A percentile compares a stretch with the other conserved stretches of the same genome.
These are phyloP conservation scores for Lentinus brumalis DNA, from an alignment of 768 basidiomycete species.

Conservation along the genomic window DNA sequence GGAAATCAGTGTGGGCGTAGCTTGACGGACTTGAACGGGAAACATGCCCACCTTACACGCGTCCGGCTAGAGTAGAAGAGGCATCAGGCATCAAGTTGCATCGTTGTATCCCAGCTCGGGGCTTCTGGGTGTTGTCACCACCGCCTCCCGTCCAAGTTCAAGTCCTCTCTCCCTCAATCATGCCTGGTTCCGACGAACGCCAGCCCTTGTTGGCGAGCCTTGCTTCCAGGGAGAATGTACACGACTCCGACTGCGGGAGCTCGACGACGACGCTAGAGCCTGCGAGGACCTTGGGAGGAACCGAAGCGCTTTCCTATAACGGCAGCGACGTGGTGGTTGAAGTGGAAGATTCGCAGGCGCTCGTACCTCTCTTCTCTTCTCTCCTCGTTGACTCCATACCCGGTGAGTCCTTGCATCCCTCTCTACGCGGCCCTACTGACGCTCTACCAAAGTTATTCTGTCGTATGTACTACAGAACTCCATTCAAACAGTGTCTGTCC, in stretches of 20 bases:
- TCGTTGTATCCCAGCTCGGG: not conserved
- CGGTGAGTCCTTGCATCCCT: conserved; percentile 37
- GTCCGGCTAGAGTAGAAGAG: not conserved
- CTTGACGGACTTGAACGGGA: not conserved
- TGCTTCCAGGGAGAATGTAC: not conserved
- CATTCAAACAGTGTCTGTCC: conserved; percentile 63
- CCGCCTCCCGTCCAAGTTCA: not conserved
- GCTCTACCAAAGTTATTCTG: conserved; percentile 50
- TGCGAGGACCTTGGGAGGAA: conserved; percentile 10
- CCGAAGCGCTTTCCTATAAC: conserved; percentile 19
- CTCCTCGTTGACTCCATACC: conserved; percentile 61
- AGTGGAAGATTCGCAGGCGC: conserved; percentile 4
- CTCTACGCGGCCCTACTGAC: not conserved
- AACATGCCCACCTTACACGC: not conserved
- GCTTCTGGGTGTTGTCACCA: no score
- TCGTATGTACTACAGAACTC: conserved; percentile 78
- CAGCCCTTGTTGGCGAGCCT: conserved; percentile 20
- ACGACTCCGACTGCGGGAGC: conserved; percentile 1
- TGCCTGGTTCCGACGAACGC: conserved; percentile 14
- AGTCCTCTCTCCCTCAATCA: not conserved
- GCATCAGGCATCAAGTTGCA: not conserved
- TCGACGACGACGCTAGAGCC: conserved; percentile 15
- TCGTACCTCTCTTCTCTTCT: conserved; percentile 43
- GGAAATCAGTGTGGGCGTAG: not conserved
- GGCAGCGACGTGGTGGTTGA: conserved; percentile 4